phyloP scores from a whole-genome alignment of 768 basidiomycete species.

The Naematelia aurantialba region DNA sequence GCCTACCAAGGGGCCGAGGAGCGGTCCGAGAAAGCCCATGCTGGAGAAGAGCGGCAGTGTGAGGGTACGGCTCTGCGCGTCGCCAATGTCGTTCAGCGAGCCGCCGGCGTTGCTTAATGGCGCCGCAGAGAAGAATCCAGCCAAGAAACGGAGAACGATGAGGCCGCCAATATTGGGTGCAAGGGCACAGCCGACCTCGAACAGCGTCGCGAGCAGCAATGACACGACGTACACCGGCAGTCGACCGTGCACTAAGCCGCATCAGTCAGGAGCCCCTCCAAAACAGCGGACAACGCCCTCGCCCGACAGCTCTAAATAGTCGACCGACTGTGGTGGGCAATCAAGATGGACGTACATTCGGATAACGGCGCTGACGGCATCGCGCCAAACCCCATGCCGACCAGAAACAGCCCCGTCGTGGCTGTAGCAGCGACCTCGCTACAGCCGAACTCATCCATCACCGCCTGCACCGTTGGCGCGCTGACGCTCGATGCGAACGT shows the following conservation, averaged over 20 bases:
- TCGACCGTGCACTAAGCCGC: constrained; percentile 26
- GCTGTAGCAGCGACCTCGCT: constrained; percentile 18
- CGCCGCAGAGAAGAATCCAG: constrained; percentile 25
- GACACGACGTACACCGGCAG: constrained; percentile 28
- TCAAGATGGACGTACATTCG: constrained; percentile 14
- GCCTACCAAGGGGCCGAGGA: constrained; percentile 27
- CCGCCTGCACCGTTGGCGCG: constrained; percentile 14
- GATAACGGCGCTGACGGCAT: constrained; percentile 31
- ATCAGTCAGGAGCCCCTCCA: background rate
- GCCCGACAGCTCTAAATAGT: too few species aligned
- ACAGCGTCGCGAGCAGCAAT: constrained; percentile 21
- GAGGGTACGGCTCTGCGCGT: constrained; percentile 17
- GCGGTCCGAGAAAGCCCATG: constrained; percentile 26
- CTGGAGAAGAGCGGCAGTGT: constrained; percentile 25
- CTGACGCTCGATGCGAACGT: constrained; percentile 22
- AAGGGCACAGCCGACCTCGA: constrained; percentile 25
- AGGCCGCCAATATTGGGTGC: constrained; percentile 18
- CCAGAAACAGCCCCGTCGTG: constrained; percentile 22
- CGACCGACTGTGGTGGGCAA: background rate
- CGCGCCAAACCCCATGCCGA: constrained; percentile 28
- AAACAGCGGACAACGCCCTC: background rate
- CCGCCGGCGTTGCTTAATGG: constrained; percentile 33
- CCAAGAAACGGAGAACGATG: constrained; percentile 26
- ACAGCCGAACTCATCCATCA: constrained; percentile 25
- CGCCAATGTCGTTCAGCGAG: constrained; percentile 28